Percentiles rank a stretch among this genome's conserved stretches.
These are phyloP conservation scores for Ensete glaucum DNA, from an alignment of 176 grass and related monocot genomes.

Conservation along the genomic window DNA sequence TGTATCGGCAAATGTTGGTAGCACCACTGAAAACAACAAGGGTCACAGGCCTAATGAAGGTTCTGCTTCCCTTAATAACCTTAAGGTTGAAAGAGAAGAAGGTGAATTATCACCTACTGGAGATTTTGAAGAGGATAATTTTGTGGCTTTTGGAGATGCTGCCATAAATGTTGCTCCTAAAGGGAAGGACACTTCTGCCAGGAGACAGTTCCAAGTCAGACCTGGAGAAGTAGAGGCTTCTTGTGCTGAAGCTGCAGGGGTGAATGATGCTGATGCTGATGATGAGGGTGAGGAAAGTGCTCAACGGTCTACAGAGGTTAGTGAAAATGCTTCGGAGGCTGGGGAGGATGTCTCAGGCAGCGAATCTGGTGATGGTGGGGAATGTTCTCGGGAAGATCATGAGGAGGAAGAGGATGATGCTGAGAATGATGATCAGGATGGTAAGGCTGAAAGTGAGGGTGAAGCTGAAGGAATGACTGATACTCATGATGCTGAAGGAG, in stretches of 20 bases:
- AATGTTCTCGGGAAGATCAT: slow-evolving; percentile 43
- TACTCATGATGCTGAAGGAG: slow-evolving; percentile 22
- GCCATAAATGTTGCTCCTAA: slow-evolving; percentile 3
- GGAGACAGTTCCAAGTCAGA: slow-evolving; percentile 4
- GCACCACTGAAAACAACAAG: slow-evolving; percentile 12
- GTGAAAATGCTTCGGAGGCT: slow-evolving; percentile 21
- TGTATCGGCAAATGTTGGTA: slow-evolving; percentile 15
- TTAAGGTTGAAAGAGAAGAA: slow-evolving; percentile 61
- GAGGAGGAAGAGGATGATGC: slow-evolving; percentile 49
- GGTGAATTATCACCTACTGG: slow-evolving; percentile 67
- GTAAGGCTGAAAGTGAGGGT: slow-evolving; percentile 50
- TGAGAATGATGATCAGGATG: slow-evolving; percentile 37
- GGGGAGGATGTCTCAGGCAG: slow-evolving; percentile 23
- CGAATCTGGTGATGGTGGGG: slow-evolving; percentile 26
- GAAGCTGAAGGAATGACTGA: slow-evolving; percentile 35
- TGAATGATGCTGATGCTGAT: slow-evolving; percentile 22
- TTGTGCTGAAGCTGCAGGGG: slow-evolving; percentile 4
- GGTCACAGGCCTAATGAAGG: slow-evolving; percentile 5
- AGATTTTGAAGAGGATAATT: slow-evolving; percentile 44
- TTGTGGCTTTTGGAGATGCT: slow-evolving; percentile 30
- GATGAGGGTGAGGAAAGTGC: slow-evolving; percentile 22
- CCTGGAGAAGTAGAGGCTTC: slow-evolving; percentile 3
- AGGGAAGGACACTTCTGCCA: slow-evolving; percentile 24
- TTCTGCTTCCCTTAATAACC: slow-evolving; percentile 17
- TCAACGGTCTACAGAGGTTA: slow-evolving; percentile 14